Percentiles rank a stretch among this genome's conserved stretches.
phyloP scores from a whole-genome alignment of 129 eudicot species.

The Calendula officinalis region DNA sequence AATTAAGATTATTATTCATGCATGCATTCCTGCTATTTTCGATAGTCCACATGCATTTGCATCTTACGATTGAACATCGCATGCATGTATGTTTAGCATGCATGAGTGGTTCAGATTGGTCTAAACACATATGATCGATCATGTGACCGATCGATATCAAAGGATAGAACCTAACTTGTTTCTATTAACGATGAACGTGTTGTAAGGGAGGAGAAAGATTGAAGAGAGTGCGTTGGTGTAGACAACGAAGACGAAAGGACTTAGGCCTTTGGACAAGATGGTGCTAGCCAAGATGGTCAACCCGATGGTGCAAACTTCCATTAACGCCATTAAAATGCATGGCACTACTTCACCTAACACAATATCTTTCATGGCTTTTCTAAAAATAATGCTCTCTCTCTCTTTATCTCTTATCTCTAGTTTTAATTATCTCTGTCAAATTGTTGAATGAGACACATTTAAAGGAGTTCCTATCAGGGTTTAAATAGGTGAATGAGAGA shows the following conservation, averaged over 20 bases:
- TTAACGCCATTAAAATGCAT: conserved; percentile 42
- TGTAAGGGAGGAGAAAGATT: conserved; percentile 50
- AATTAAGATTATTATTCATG: conserved; percentile 13
- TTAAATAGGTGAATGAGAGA: conserved; percentile 22
- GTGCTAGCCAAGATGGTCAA: conserved; percentile 63
- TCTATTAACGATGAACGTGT: conserved; percentile 30
- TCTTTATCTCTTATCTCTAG: background rate
- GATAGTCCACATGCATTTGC: background rate
- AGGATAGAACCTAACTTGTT: conserved; percentile 18
- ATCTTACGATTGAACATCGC: background rate
- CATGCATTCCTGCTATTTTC: conserved; percentile 7
- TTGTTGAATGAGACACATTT: conserved; percentile 26
- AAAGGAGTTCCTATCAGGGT: background rate
- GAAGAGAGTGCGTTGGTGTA: conserved; percentile 64
- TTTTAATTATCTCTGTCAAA: conserved; percentile 19
- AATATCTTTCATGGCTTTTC: conserved; percentile 8
- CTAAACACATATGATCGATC: background rate
- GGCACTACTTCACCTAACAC: conserved; percentile 38
- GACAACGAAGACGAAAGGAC: conserved; percentile 65
- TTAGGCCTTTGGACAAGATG: conserved; percentile 50
- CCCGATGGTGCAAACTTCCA: conserved; percentile 56
- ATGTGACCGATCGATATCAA: background rate
- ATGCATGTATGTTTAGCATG: no score
- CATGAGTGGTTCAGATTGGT: no score
- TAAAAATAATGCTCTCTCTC: background rate